Conservation (phyloP, 2,329 filamentous ascomycete species). For the Blumeria graminis region DNA sequence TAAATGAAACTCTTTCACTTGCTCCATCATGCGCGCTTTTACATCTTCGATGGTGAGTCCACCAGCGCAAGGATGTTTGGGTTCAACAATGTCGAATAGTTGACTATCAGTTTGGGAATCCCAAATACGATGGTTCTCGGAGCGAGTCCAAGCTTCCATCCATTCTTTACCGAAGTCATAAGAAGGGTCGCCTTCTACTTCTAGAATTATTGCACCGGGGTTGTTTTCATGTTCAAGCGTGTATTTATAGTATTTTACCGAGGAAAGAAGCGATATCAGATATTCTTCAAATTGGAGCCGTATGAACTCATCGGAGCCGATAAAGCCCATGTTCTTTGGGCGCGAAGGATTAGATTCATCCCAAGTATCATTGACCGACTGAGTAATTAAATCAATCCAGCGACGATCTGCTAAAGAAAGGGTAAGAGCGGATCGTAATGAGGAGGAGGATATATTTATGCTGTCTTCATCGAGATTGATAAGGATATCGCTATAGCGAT, state of each 20-base stretch:
- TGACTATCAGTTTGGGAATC: slow-evolving; percentile 57
- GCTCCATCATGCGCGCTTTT: slow-evolving; percentile 67
- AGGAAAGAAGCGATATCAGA: slow-evolving; percentile 63
- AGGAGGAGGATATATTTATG: slow-evolving; percentile 61
- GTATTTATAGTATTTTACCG: slow-evolving; percentile 70
- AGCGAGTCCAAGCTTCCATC: slow-evolving; percentile 65
- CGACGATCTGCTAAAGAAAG: slow-evolving; percentile 72
- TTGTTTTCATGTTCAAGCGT: slow-evolving; percentile 28
- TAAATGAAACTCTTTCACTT: slow-evolving; percentile 80
- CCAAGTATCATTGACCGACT: slow-evolving; percentile 90
- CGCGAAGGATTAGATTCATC: slow-evolving; percentile 70
- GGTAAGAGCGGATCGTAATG: slow-evolving; percentile 48
- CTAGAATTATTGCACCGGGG: slow-evolving; percentile 33
- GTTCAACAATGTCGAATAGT: slow-evolving; percentile 84
- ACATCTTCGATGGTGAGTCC: slow-evolving; percentile 87
- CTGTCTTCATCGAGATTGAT: slow-evolving; percentile 85
- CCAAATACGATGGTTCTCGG: slow-evolving; percentile 84
- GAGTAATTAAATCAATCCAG: slow-evolving; percentile 91
- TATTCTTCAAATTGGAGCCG: slow-evolving; percentile 95
- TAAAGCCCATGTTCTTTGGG: slow-evolving; percentile 86
- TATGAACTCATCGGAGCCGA: slow-evolving; percentile 93
- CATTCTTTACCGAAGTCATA: slow-evolving; percentile 66
- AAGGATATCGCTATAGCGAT: slow-evolving; percentile 86
- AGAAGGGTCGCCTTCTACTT: slow-evolving; percentile 63
- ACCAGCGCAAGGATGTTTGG: slow-evolving; percentile 78